Base-by-base conservation (phyloP, 164 flowering plant genomes). In the Annona cherimola region DNA sequence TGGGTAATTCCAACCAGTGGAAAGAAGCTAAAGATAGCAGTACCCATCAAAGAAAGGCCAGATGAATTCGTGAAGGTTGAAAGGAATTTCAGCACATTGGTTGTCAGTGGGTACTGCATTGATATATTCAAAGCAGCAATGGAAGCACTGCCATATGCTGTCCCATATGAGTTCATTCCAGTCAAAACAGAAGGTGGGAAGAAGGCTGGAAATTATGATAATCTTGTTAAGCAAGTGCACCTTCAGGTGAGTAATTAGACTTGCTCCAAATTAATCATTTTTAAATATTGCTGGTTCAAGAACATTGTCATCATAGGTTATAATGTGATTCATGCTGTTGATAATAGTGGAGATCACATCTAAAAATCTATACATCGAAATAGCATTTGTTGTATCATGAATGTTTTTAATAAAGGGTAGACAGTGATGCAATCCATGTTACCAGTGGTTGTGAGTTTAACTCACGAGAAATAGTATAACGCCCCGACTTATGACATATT, bases 101-200 rank as follows among this genome's bases (percentile, higher is more conserved):
- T 0, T 0, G 65, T 72, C 41, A 70, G 71, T 0, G 88, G 92
- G 0, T 82, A 71, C 69, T 80, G 83, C 77, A 79, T 76, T 8
- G 86, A 84, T 45, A 76, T 85, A 1, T 88, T 88, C 61, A 19
- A 79, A 0, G 85, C 88, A 60, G 89, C 76, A 1, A 42, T 81
- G 14, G 65, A 78, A 2, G 59, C 71, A 26, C 39, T 76, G 42
- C 83, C 86, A 2, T 84, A 81, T 45, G 63, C 67, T 12, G 61
- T 87, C 12, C 62, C 72, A 0, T 84, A 82, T 9, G 87, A 84
- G 6, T 84, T 75, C 55, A 3, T 81, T 61, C 87, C 87, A 4
- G 84, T 78, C 19, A 69, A 19, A 57, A 66, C 45, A 0, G 68
- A 76, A 3, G 70, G 79, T 62, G 88, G 86, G 2, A 5, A 62